Percentiles rank a stretch among this genome's conserved stretches.
Conservation (phyloP, 202 grass and related monocot genomes). For the Bolboschoenoplectus hybrid region DNA sequence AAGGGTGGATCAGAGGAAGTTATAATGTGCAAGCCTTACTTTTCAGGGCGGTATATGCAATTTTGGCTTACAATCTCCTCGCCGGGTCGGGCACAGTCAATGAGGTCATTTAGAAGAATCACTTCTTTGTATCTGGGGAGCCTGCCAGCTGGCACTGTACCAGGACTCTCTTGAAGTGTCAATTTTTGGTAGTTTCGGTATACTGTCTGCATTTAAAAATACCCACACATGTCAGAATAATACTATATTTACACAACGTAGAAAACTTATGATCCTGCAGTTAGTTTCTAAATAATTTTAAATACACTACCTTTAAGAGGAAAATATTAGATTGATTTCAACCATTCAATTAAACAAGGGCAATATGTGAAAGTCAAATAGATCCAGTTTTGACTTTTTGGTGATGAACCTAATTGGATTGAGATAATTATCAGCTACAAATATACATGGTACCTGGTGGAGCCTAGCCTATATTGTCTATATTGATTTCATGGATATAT, state of each 20-base stretch:
- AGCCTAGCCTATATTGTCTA: not conserved
- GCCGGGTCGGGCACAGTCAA: constrained; percentile 94
- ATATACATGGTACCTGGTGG: not conserved
- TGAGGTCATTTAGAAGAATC: constrained; percentile 96
- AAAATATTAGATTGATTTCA: constrained; percentile 14
- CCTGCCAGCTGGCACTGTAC: constrained; percentile 98
- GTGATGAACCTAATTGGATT: not conserved
- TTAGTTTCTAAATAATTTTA: constrained; percentile 18
- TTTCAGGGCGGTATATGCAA: not conserved
- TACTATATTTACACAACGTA: constrained; percentile 23
- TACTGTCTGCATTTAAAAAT: constrained; percentile 61
- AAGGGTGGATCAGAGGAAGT: constrained; percentile 20
- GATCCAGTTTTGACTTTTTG: not conserved
- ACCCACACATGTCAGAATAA: not conserved
- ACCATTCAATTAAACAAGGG: not conserved
- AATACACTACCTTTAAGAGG: not conserved
- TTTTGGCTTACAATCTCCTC: constrained; percentile 88
- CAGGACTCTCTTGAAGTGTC: constrained; percentile 94
- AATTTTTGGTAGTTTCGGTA: constrained; percentile 99
- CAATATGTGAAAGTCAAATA: not conserved
- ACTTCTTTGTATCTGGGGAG: constrained; percentile 99
- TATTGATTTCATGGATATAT: not conserved
- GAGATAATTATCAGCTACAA: not conserved
- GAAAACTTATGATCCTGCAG: not conserved
- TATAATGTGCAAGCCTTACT: not conserved